Percentiles rank a stretch among this genome's conserved stretches.
phyloP scores from a whole-genome alignment of 1,284 basidiomycete species.

The Macrocystidia cucumis region DNA sequence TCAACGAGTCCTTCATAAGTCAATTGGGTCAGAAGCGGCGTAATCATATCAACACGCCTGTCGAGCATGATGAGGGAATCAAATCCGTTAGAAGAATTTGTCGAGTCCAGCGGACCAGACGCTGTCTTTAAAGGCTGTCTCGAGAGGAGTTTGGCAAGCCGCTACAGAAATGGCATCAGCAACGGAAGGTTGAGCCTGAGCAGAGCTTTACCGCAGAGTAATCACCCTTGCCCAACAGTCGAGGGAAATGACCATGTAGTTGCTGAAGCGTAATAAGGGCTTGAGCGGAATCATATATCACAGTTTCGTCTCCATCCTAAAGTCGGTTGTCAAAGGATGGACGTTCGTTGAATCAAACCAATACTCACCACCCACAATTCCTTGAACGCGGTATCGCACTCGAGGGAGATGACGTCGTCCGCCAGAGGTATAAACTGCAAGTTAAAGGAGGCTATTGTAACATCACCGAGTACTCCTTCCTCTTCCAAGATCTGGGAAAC shows the following conservation, averaged over 20 bases:
- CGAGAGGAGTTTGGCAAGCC: conserved; percentile 68
- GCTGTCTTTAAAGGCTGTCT: conserved; percentile 43
- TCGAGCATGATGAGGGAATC: conserved; percentile 91
- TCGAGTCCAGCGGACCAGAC: conserved; percentile 27
- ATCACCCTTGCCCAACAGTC: conserved; percentile 92
- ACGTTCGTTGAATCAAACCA: not conserved
- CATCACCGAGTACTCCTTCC: conserved; percentile 87
- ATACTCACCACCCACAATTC: conserved; percentile 77
- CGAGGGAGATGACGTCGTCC: conserved; percentile 85
- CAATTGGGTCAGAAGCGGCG: conserved; percentile 91
- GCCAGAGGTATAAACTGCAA: conserved; percentile 92
- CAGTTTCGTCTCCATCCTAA: conserved; percentile 91
- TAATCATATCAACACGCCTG: conserved; percentile 91
- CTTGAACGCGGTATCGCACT: conserved; percentile 77
- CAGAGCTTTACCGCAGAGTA: conserved; percentile 65
- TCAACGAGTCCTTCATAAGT: conserved; percentile 98
- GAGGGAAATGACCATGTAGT: conserved; percentile 85
- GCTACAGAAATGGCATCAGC: conserved; percentile 34
- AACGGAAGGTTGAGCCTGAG: not conserved
- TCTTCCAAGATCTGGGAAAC: conserved; percentile 82
- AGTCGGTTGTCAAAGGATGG: no score
- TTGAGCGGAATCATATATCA: conserved; percentile 84
- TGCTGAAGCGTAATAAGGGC: conserved; percentile 84
- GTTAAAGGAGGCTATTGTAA: conserved; percentile 81
- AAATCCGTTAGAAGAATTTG: conserved; percentile 50